These are phyloP conservation scores for Pythium insidiosum DNA, from an alignment of 352 stramenopile genomes.

Conservation along the genomic window DNA sequence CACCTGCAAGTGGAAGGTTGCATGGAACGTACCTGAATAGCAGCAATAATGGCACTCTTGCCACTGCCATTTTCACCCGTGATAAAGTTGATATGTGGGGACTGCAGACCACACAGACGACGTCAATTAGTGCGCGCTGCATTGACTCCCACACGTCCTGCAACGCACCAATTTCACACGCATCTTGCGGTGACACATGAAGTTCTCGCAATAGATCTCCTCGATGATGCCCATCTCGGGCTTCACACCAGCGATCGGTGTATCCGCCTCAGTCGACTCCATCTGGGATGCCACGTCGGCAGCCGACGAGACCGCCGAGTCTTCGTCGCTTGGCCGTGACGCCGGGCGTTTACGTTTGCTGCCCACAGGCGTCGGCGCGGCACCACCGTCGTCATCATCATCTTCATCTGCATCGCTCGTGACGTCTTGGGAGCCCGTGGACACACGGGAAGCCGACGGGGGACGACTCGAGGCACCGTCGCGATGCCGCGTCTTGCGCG, in stretches of 20 bases:
- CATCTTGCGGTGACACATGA: constrained; percentile 97
- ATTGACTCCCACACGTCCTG: not conserved
- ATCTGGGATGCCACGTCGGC: too few relatives aligned
- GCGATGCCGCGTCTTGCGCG: constrained; percentile 16
- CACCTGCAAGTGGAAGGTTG: too few relatives aligned
- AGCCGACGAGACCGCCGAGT: too few relatives aligned
- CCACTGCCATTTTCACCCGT: constrained; percentile 92
- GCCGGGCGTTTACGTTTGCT: not conserved
- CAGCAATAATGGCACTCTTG: constrained; percentile 96
- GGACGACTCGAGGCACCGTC: constrained; percentile 2
- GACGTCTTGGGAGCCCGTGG: constrained; percentile 14
- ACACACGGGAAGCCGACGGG: not conserved
- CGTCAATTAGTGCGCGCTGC: not conserved
- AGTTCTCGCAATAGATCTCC: constrained; percentile 96
- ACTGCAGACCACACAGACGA: constrained; percentile 11
- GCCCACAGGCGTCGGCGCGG: not conserved
- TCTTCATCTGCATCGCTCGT: constrained; percentile 13
- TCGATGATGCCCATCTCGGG: constrained; percentile 92
- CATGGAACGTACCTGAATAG: constrained; percentile 92
- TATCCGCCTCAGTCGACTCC: too few relatives aligned
- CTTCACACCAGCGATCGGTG: too few relatives aligned
- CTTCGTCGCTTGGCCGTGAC: not conserved
- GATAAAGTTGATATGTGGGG: constrained; percentile 82
- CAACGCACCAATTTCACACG: constrained; percentile 60
- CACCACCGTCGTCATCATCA: constrained; percentile 6